Conservation (phyloP, 1,284 basidiomycete species). For the Trichosporon ovoides region DNA sequence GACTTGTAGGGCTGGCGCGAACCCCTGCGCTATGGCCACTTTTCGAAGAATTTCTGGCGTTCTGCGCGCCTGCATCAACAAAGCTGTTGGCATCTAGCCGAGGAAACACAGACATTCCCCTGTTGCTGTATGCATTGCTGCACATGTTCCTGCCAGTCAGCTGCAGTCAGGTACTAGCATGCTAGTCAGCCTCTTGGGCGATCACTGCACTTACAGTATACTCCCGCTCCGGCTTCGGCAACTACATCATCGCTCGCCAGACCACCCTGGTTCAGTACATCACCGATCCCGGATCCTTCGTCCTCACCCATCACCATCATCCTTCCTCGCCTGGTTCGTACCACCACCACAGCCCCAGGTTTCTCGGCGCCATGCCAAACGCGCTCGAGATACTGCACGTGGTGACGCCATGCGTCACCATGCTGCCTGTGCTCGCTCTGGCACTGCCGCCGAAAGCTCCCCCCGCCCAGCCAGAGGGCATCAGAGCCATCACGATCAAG, state of each 20-base stretch:
- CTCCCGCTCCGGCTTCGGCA: neutral
- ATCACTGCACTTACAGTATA: too few species aligned
- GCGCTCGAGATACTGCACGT: conserved; percentile 17
- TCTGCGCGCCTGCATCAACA: too few species aligned
- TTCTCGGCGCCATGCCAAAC: conserved; percentile 12
- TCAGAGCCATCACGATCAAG: conserved; percentile 39
- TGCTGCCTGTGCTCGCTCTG: conserved; percentile 32
- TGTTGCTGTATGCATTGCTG: too few species aligned
- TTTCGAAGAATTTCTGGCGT: too few species aligned
- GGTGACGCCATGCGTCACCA: conserved; percentile 30
- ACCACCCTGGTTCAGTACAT: neutral
- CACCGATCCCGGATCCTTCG: neutral
- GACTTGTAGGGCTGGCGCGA: too few species aligned
- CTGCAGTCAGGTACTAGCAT: neutral
- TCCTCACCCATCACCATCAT: neutral
- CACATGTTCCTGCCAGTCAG: too few species aligned
- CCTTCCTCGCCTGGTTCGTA: too few species aligned
- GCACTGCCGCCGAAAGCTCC: neutral
- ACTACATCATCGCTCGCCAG: neutral
- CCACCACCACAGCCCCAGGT: neutral
- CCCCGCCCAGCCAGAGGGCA: conserved; percentile 25
- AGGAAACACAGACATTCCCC: too few species aligned
- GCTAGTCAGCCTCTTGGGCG: too few species aligned
- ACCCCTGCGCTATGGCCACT: too few species aligned
- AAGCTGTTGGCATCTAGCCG: too few species aligned